Evolutionary conservation across 1,284 basidiomycete genomes (phyloP).

Genomic region (Pseudozyma hubeiensis): DNA sequence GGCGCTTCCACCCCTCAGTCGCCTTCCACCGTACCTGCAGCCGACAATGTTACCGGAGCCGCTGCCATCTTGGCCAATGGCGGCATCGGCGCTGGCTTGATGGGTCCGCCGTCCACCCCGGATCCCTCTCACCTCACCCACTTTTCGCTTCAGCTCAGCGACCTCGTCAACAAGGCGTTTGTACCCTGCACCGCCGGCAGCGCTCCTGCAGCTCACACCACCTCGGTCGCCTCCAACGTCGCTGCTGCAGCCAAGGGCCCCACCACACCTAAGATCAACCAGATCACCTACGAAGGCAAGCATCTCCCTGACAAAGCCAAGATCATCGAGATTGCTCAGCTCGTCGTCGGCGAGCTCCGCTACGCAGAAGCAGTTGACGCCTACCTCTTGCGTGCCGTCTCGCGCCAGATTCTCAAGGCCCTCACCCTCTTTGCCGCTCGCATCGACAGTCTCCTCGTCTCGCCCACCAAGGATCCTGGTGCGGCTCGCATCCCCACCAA

Average conservation of each 20-base stretch:
- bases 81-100: conserved; percentile 9
- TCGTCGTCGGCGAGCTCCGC: conserved; percentile 61
- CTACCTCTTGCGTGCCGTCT: conserved; percentile 65
- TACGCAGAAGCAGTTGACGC: conserved; percentile 60
- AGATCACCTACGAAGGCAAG: conserved; percentile 59
- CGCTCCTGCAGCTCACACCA: conserved; percentile 17
- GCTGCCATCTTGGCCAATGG: conserved; percentile 30
- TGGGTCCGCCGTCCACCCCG: conserved; percentile 48
- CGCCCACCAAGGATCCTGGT: conserved; percentile 51
- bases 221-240: conserved; percentile 42
- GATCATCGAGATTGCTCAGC: conserved; percentile 61
- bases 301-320: conserved; percentile 58
- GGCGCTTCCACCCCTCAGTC: conserved; percentile 43
- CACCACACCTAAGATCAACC: conserved; percentile 51
- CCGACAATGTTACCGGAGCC: conserved; percentile 32
- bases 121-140: conserved; percentile 65
- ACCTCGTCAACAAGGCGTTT: conserved; percentile 67
- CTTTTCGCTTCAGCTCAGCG: conserved; percentile 62
- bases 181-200: conserved; percentile 44
- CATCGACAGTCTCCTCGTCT: conserved; percentile 64
- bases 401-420: conserved; percentile 64
- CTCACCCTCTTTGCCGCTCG: conserved; percentile 65
- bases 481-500: conserved; percentile 57
- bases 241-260: conserved; percentile 47
- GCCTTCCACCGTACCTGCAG: conserved; percentile 7